phyloP scores from a whole-genome alignment of 495 filamentous ascomycete genomes.

The Aspergillus funiculosus region DNA sequence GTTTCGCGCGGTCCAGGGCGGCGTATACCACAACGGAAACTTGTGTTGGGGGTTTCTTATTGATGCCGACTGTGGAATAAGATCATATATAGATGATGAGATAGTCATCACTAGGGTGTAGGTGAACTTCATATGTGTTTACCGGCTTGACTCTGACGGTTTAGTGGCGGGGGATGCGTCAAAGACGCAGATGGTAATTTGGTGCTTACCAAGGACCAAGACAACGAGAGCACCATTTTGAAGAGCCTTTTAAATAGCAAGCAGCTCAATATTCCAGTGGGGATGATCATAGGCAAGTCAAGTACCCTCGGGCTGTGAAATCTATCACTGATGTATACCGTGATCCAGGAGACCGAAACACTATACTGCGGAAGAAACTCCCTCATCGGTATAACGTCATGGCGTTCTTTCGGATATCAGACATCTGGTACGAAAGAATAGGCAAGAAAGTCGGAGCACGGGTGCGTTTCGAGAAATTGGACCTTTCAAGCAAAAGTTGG shows the following conservation, averaged over 20 bases:
- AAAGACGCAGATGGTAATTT: constrained; percentile 38
- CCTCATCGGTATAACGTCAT: constrained; percentile 65
- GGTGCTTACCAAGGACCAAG: constrained; percentile 41
- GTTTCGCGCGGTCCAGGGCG: constrained; percentile 58
- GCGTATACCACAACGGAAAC: constrained; percentile 44
- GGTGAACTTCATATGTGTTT: constrained; percentile 23
- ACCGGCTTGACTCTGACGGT: constrained; percentile 15
- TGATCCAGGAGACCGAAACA: constrained; percentile 47
- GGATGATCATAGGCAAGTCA: constrained; percentile 54
- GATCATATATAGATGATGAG: constrained; percentile 57
- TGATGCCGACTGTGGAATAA: constrained; percentile 48
- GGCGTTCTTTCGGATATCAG: constrained; percentile 65
- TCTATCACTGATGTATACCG: neutral
- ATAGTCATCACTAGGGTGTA: constrained; percentile 64
- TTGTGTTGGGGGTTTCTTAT: constrained; percentile 55
- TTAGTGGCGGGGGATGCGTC: constrained; percentile 49
- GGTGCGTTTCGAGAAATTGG: constrained; percentile 66
- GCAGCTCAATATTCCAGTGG: constrained; percentile 39
- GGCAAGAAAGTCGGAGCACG: constrained; percentile 43
- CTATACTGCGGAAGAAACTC: constrained; percentile 45
- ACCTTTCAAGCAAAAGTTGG: constrained; percentile 58
- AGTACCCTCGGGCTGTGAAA: neutral
- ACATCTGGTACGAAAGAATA: constrained; percentile 64
- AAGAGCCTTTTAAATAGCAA: constrained; percentile 35
- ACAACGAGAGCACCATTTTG: constrained; percentile 23